Conservation (phyloP, 2,329 filamentous ascomycete species). For the Neodidymelliopsis sp. region DNA sequence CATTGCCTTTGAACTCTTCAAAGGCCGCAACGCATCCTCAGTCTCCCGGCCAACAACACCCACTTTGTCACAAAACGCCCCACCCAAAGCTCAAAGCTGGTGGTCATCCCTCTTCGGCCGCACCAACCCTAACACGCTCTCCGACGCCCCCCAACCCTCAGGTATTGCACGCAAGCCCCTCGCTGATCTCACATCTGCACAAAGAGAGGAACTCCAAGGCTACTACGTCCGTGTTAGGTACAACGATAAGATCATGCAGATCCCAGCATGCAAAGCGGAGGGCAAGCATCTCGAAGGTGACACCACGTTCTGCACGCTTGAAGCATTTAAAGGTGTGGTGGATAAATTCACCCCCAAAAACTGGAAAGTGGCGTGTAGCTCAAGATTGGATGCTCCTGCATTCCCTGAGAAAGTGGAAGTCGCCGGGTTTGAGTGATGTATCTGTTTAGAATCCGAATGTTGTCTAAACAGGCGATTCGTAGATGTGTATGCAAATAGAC, state of each 20-base stretch:
- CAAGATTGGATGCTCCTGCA: conserved; percentile 63
- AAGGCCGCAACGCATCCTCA: conserved; percentile 50
- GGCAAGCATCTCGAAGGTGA: conserved; percentile 89
- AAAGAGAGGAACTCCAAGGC: conserved; percentile 69
- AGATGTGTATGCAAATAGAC: too few species aligned
- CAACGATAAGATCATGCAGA: conserved; percentile 81
- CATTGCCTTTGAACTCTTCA: conserved; percentile 90
- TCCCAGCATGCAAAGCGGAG: conserved; percentile 78
- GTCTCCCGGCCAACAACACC: conserved; percentile 7
- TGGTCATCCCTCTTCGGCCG: conserved; percentile 49
- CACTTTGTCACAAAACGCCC: conserved; percentile 9
- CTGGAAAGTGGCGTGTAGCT: conserved; percentile 72
- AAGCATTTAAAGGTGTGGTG: conserved; percentile 90
- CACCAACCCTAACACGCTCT: conserved; percentile 19
- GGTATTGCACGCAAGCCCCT: conserved; percentile 69
- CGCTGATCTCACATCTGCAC: conserved; percentile 61
- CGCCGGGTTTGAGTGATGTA: conserved; percentile 44
- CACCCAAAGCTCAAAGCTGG: conserved; percentile 39
- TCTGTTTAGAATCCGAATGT: too few species aligned
- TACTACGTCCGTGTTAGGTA: conserved; percentile 92
- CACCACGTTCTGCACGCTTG: conserved; percentile 87
- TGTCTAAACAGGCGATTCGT: too few species aligned
- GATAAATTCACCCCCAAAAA: conserved; percentile 86
- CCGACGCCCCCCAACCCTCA: conserved; percentile 19
- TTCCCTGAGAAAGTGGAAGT: conserved; percentile 54